These are phyloP conservation scores for Chlamydomonas schloesseri DNA, from an alignment of 139 green algal species.

Conservation along the genomic window DNA sequence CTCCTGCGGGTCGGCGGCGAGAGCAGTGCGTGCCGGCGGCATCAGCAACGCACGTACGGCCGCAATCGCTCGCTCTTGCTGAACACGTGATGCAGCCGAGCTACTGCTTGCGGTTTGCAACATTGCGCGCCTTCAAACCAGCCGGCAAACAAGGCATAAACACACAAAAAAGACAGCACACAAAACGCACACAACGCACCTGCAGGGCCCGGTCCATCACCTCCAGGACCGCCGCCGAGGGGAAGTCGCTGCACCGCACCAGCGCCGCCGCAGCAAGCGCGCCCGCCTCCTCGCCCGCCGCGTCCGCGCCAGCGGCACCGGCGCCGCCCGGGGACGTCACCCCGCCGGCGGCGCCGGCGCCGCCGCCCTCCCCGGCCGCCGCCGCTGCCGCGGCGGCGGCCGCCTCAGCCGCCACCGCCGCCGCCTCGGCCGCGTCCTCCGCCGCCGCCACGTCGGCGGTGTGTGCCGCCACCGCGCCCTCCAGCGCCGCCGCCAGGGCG, in stretches of 20 bases:
- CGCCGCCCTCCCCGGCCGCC: background rate
- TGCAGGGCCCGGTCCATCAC: slow-evolving; percentile 54
- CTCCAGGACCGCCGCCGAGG: slow-evolving; percentile 44
- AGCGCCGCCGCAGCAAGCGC: background rate
- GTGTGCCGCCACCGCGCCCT: slow-evolving; percentile 12
- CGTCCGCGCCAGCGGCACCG: background rate
- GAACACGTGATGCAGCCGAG: too few species aligned
- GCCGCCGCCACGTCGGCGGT: slow-evolving; percentile 4
- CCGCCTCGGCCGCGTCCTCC: slow-evolving; percentile 10
- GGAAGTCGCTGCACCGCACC: slow-evolving; percentile 34
- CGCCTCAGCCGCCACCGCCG: background rate
- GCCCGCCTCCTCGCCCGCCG: background rate
- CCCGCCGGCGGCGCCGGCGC: background rate
- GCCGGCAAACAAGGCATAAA: too few species aligned
- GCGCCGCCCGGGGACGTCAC: background rate
- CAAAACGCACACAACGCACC: slow-evolving; percentile 23
- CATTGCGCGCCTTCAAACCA: too few species aligned
- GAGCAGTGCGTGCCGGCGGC: too few species aligned
- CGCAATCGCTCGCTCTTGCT: too few species aligned
- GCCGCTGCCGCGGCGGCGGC: background rate
- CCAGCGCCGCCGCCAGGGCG: slow-evolving; percentile 19
- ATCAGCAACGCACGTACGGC: too few species aligned
- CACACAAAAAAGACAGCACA: background rate
- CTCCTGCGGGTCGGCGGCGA: slow-evolving; percentile 34
- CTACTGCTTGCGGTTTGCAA: too few species aligned